Base-by-base conservation (phyloP, 176 grass and related monocot species). In the Elymus sibiricus region DNA sequence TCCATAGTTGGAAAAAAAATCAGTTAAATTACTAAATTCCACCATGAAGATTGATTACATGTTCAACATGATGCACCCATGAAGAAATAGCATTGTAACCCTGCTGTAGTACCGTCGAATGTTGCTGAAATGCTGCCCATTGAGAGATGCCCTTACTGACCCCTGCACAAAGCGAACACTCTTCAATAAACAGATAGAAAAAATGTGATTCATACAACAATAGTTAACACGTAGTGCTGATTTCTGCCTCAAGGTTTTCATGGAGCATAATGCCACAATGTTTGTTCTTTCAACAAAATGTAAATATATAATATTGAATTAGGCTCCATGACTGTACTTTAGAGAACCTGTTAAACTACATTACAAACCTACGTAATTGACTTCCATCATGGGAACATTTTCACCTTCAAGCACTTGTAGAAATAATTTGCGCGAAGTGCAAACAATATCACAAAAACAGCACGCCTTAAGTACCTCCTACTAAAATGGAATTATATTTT, bases 111-210 rank as follows among this genome's bases (percentile, higher is more conserved):
- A 59, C 9, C 9, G 19, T 17, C 8, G 62, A 27, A 83, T 15
- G 49, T 58, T 15, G 13, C 43, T 79, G 62, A 65, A 53, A 76
- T 73, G 35, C 60, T 15, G 12, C 61, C 46, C 10, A 5, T 22
- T 16, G 6, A 70, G 31, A 89, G 34, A 79, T 84, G 26, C n/a
- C 19, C 46, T 90, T 76, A 90, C 42, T 87, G 85, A 59, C 89
- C 85, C 80, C 89, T 87, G 85, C 75, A 84, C 5, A 87, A 46
- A 75, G 27, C 35, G 79, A 90, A 67, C 9, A 29, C 19, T 24
- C 27, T 39, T 29, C 25, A 27, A 46, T 83, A 47, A 79, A 70
- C 39, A 71, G 25, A 65, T 12, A n/a, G 29, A 43, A 14, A 53
- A 31, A 25, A 55, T 64, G 78, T 55, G 31, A 73, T 40, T 29